Percentiles rank a stretch among this genome's conserved stretches.
Evolutionary conservation across 768 basidiomycete genomes (phyloP).

Genomic region (Gloeophyllum trabeum): DNA sequence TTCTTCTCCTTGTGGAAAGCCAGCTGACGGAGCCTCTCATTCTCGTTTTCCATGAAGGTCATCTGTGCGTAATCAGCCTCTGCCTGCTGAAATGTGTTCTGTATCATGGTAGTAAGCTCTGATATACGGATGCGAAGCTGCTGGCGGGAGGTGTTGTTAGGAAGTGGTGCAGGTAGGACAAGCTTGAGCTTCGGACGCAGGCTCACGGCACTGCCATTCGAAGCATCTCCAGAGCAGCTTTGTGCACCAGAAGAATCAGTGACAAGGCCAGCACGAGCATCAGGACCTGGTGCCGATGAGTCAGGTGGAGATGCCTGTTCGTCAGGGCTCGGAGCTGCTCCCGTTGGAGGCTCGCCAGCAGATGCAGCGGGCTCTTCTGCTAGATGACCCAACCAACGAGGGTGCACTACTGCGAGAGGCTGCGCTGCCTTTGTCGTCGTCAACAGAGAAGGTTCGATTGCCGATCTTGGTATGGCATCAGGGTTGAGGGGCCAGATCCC

Average conservation of each 20-base stretch:
- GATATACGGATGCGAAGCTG: not conserved
- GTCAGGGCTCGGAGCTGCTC: not conserved
- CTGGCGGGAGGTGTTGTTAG: not conserved
- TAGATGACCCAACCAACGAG: not conserved
- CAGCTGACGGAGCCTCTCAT: not conserved
- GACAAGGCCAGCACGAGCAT: not conserved
- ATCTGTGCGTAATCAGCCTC: not conserved
- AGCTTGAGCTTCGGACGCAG: no score
- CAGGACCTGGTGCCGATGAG: not conserved
- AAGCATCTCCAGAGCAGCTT: no score
- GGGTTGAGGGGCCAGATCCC: conserved; percentile 20
- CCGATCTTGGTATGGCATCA: conserved; percentile 7
- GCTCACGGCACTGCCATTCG: no score
- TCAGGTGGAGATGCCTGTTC: not conserved
- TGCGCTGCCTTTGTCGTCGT: not conserved
- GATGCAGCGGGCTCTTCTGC: not conserved
- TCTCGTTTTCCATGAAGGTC: not conserved
- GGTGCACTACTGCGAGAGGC: not conserved
- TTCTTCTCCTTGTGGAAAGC: not conserved
- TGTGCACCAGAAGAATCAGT: no score
- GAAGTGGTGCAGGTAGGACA: not conserved
- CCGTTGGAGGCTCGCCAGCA: not conserved
- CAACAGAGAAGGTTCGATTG: not conserved
- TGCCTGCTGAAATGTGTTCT: not conserved
- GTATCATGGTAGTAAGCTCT: not conserved